Conservation (phyloP, 1,284 basidiomycete genomes). For the Marasmius fiardii region DNA sequence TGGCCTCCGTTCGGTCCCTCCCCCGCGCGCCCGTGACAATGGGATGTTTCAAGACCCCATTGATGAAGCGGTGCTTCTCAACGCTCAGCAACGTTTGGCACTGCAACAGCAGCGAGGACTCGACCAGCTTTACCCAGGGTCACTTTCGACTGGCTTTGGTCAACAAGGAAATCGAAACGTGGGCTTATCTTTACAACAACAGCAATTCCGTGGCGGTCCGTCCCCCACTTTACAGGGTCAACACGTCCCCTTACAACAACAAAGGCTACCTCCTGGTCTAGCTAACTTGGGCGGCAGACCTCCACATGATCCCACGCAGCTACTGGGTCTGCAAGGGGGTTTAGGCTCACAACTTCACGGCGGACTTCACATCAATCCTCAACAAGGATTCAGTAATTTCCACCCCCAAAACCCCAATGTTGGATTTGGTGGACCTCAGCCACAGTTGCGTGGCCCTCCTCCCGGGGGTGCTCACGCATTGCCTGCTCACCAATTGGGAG, state of each 20-base stretch:
- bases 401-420: conserved; percentile 34
- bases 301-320: conserved; percentile 73
- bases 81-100: conserved; percentile 49
- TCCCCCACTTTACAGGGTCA: conserved; percentile 50
- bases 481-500: conserved; percentile 37
- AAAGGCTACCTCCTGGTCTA: conserved; percentile 71
- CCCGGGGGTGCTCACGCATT: conserved; percentile 40
- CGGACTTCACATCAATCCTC: conserved; percentile 41
- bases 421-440: conserved; percentile 45
- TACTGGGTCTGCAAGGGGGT: conserved; percentile 46
- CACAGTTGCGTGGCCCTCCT: conserved; percentile 41
- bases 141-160: conserved; percentile 44
- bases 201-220: conserved; percentile 65
- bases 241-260: conserved; percentile 44
- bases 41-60: conserved; percentile 55
- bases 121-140: conserved; percentile 56
- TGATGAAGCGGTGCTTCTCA: conserved; percentile 62
- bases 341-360: conserved; percentile 44
- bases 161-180: conserved; percentile 53
- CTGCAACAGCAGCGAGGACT: conserved; percentile 45
- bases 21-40: conserved; percentile 58
- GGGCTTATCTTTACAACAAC: conserved; percentile 56
- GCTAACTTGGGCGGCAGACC: conserved; percentile 80
- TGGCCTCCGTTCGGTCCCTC: conserved; percentile 64
- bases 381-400: conserved; percentile 51